Percentiles rank a stretch among this genome's conserved stretches.
Evolutionary conservation across 2,329 filamentous ascomycete genomes (phyloP).

Genomic region (Fusarium zealandicum): DNA sequence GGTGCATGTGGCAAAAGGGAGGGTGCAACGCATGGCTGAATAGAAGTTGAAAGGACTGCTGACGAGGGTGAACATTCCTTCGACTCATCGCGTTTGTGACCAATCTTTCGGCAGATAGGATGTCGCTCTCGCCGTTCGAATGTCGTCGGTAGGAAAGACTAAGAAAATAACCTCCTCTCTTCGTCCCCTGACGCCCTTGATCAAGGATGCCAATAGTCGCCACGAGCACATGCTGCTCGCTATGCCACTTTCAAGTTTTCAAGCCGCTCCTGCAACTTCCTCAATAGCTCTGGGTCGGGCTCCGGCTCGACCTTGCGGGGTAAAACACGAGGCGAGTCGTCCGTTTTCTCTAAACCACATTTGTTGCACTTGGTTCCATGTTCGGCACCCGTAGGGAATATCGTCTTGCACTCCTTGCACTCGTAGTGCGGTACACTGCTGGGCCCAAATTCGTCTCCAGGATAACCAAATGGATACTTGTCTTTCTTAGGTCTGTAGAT

Average conservation of each 20-base stretch:
- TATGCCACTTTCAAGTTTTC: conserved; percentile 51
- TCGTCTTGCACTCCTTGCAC: conserved; percentile 69
- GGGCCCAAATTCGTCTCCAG: conserved; percentile 66
- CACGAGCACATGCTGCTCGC: not conserved
- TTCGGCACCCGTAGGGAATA: conserved; percentile 60
- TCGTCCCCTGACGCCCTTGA: conserved; percentile 25
- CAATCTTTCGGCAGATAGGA: conserved; percentile 8
- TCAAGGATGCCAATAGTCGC: not conserved
- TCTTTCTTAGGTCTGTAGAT: conserved; percentile 65
- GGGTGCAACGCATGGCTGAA: conserved; percentile 29
- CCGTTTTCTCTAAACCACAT: conserved; percentile 68
- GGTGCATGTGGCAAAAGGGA: conserved; percentile 7
- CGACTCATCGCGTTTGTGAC: conserved; percentile 16
- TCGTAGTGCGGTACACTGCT: conserved; percentile 61
- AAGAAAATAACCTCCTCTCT: conserved; percentile 36
- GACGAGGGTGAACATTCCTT: conserved; percentile 19
- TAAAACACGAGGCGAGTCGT: conserved; percentile 63
- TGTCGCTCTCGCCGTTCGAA: conserved; percentile 23
- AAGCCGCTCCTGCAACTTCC: conserved; percentile 64
- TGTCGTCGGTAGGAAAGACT: conserved; percentile 21
- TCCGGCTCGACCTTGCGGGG: conserved; percentile 67
- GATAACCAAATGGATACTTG: conserved; percentile 75
- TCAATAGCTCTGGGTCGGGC: conserved; percentile 67
- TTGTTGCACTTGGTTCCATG: conserved; percentile 63
- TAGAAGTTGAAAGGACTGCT: conserved; percentile 29